Percentiles rank a stretch among this genome's conserved stretches.
phyloP scores from a whole-genome alignment of 345 rosid genomes.

The Eucalyptus globulus region DNA sequence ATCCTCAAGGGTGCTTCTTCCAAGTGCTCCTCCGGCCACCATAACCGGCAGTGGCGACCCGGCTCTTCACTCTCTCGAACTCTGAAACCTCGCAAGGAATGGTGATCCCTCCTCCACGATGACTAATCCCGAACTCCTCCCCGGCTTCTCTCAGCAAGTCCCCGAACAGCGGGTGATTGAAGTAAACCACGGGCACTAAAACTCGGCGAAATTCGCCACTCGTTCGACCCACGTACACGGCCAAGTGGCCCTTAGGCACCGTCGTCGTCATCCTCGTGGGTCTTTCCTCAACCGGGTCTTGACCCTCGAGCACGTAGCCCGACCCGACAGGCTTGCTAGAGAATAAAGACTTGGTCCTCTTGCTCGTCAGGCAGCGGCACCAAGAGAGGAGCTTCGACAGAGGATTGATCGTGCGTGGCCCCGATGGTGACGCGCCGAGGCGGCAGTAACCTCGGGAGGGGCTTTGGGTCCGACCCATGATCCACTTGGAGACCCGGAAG shows the following conservation, averaged over 20 bases:
- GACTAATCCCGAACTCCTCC: background rate
- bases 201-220: background rate
- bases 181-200: background rate
- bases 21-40: background rate
- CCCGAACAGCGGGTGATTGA: background rate
- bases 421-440: background rate
- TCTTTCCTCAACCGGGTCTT: constrained; percentile 4
- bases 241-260: constrained; percentile 66
- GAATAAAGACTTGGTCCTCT: constrained; percentile 3
- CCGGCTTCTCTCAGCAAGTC: background rate
- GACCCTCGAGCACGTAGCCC: background rate
- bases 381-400: constrained; percentile 37
- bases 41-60: background rate
- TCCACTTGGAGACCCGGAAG: constrained; percentile 36
- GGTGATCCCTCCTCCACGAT: background rate
- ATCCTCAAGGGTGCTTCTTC: background rate
- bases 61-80: background rate
- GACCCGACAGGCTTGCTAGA: background rate
- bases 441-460: background rate
- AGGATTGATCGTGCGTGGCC: background rate
- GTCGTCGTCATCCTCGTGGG: background rate
- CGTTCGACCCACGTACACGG: constrained; percentile 53
- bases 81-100: background rate
- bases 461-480: background rate
- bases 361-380: constrained; percentile 43